Evolutionary conservation across 805 yeast genomes (phyloP).

Genomic region (Komagataella phaffii): DNA sequence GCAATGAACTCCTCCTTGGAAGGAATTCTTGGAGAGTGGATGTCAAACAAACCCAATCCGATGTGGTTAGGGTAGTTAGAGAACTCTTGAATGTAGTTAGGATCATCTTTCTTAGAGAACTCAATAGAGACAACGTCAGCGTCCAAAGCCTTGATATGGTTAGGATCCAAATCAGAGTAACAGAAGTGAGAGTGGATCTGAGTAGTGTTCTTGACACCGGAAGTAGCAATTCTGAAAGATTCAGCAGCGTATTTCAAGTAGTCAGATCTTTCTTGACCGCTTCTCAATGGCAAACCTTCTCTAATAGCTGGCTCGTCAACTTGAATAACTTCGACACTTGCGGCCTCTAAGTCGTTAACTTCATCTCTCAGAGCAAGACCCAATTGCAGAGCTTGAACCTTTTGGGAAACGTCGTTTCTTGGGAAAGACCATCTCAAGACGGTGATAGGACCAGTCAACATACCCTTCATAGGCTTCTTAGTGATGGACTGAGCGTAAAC

Average conservation of each 20-base stretch:
- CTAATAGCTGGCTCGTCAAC: slow-evolving; percentile 99
- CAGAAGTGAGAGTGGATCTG: slow-evolving; percentile 99
- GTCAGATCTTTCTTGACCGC: slow-evolving; percentile 91
- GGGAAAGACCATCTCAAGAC: slow-evolving; percentile 99
- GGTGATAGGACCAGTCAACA: slow-evolving; percentile 99
- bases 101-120: slow-evolving; percentile 99
- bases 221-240: slow-evolving; percentile 98
- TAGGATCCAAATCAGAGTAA: slow-evolving; percentile 99
- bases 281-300: slow-evolving; percentile 99
- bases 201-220: slow-evolving; percentile 89
- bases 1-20: slow-evolving; percentile 91
- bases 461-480: slow-evolving; percentile 96
- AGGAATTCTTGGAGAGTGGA: slow-evolving; percentile 99
- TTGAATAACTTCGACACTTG: slow-evolving; percentile 96
- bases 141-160: slow-evolving; percentile 98
- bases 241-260: slow-evolving; percentile 99
- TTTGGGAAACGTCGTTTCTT: slow-evolving; percentile 92
- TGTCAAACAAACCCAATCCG: slow-evolving; percentile 98
- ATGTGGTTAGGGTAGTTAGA: slow-evolving; percentile 98
- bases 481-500: slow-evolving; percentile 97
- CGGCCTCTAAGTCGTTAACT: slow-evolving; percentile 95
- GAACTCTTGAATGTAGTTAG: slow-evolving; percentile 95
- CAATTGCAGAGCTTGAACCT: slow-evolving; percentile 91
- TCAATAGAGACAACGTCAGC: slow-evolving; percentile 99
- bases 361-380: slow-evolving; percentile 97